These are phyloP conservation scores for Chrysoporthe puriensis DNA, from an alignment of 2,329 filamentous ascomycete genomes.

Conservation along the genomic window DNA sequence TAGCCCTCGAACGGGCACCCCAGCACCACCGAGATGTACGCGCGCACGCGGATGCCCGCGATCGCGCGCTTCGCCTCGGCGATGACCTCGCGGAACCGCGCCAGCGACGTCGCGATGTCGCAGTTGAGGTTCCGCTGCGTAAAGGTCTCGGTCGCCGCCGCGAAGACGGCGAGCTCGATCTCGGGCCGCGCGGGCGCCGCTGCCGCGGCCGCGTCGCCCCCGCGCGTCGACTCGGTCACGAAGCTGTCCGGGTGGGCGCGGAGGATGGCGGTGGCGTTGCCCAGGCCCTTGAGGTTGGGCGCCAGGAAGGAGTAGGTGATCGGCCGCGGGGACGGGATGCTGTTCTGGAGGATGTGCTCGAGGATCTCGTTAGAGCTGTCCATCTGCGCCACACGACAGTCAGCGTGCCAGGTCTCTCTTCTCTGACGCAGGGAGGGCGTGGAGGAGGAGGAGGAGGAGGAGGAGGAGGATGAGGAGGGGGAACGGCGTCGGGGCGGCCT, in stretches of 20 bases:
- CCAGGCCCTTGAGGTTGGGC: slow-evolving; percentile 74
- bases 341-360: slow-evolving; percentile 64
- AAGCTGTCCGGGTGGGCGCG: slow-evolving; percentile 53
- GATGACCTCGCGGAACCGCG: slow-evolving; percentile 72
- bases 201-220: too few species aligned
- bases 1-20: slow-evolving; percentile 77
- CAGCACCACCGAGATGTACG: slow-evolving; percentile 80
- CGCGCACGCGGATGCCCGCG: slow-evolving; percentile 69
- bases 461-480: too few species aligned
- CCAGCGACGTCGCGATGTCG: slow-evolving; percentile 73
- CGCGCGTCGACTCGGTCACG: slow-evolving; percentile 53
- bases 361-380: slow-evolving; percentile 77
- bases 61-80: slow-evolving; percentile 60
- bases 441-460: neutral
- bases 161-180: slow-evolving; percentile 79
- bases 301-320: slow-evolving; percentile 81
- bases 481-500: slow-evolving; percentile 19
- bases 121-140: slow-evolving; percentile 83
- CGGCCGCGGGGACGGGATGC: slow-evolving; percentile 55
- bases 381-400: slow-evolving; percentile 58
- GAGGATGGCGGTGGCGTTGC: slow-evolving; percentile 62
- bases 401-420: slow-evolving; percentile 4
- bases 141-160: slow-evolving; percentile 80
- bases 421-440: neutral
- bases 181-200: slow-evolving; percentile 42